Evolutionary conservation across 345 rosid genomes (phyloP).

Genomic region (Psidium friedrichsthalianum): DNA sequence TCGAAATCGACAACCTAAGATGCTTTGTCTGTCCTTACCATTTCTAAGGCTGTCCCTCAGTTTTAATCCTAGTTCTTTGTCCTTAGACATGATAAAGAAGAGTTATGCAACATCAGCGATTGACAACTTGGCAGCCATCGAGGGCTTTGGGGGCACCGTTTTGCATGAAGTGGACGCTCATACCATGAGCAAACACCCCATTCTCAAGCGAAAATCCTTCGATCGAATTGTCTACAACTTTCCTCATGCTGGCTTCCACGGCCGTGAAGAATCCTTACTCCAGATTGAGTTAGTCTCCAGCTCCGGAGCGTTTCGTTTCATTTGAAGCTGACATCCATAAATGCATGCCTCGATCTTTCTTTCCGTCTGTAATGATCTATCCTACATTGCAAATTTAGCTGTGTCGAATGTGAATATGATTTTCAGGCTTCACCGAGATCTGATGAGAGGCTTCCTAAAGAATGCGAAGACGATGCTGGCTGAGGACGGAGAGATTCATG

Average conservation of each 20-base stretch:
- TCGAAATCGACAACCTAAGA: too few species aligned
- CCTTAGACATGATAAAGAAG: background rate
- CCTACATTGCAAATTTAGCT: background rate
- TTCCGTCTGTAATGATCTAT: background rate
- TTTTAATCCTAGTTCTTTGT: background rate
- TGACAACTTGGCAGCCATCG: constrained; percentile 6
- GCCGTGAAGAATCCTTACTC: rapidly evolving
- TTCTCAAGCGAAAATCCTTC: background rate
- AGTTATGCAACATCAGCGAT: constrained; percentile 6
- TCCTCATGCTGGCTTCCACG: constrained; percentile 17
- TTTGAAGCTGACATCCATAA: background rate
- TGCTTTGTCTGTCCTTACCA: background rate
- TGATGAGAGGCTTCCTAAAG: constrained; percentile 37
- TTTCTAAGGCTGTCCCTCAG: background rate
- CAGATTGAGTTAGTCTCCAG: constrained; percentile 6
- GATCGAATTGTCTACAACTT: constrained; percentile 23
- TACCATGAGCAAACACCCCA: constrained; percentile 8
- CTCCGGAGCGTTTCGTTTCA: background rate
- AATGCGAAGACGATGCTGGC: constrained; percentile 29
- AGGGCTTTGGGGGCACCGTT: constrained; percentile 8
- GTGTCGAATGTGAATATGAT: background rate
- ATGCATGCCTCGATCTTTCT: background rate
- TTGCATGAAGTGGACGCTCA: constrained; percentile 21
- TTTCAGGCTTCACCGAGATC: constrained; percentile 18
- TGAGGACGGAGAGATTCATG: constrained; percentile 41